These are phyloP conservation scores for Tuber melanosporum DNA, from an alignment of 495 filamentous ascomycete species.

Conservation along the genomic window DNA sequence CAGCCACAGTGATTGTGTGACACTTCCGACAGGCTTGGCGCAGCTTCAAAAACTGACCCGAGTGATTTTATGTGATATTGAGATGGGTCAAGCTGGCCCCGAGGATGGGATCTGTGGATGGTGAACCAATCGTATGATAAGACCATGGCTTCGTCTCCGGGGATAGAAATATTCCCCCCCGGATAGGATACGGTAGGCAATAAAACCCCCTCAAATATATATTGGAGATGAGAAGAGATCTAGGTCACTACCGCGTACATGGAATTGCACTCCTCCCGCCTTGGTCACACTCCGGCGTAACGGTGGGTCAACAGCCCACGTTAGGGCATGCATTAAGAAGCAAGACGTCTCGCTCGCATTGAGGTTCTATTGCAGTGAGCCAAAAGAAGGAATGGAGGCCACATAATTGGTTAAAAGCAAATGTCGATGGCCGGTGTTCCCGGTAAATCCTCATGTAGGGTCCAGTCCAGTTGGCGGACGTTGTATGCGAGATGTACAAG, in stretches of 20 bases:
- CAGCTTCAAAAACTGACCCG: background rate
- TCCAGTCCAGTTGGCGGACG: background rate
- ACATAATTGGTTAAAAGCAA: background rate
- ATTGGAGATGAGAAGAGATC: background rate
- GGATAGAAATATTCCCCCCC: background rate
- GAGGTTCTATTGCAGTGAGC: background rate
- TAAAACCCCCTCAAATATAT: background rate
- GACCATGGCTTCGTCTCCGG: background rate
- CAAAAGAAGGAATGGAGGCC: background rate
- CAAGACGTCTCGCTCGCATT: background rate
- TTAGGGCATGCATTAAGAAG: background rate
- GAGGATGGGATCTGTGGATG: background rate
- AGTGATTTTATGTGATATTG: background rate
- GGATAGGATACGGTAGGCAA: background rate
- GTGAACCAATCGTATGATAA: background rate
- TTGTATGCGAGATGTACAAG: background rate
- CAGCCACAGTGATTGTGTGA: constrained; percentile 1
- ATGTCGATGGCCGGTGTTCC: background rate
- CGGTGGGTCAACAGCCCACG: background rate
- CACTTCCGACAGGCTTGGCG: background rate
- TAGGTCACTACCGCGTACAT: background rate
- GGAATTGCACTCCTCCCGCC: background rate
- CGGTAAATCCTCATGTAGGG: background rate
- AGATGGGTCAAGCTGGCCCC: background rate
- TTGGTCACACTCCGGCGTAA: background rate